Evolutionary conservation across 305 asterid species (phyloP), one percentile per base, ranked within the genome.

Genomic region (Fraxinus platypoda): DNA sequence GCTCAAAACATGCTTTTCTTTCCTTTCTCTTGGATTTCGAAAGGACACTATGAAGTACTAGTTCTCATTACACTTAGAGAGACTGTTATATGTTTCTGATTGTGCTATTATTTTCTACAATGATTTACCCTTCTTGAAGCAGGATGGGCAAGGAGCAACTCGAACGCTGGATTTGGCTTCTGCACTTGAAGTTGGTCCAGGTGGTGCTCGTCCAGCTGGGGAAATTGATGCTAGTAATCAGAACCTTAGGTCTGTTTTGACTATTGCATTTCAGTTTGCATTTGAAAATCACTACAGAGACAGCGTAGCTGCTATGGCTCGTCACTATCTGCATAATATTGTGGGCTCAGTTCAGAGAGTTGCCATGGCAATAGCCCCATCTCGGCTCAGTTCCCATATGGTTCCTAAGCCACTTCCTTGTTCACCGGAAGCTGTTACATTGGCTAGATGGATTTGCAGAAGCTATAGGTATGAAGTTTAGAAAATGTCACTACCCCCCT

Each of bases 281-380:
- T 94, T 93, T 81, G 98, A 93, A 81, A 90, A 85, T 88, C 97
- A 94, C 89, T 90, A 88, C 83, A 91, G 85, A 75, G 99, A 96
- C 64, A 91, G 93, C 34, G 98, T 94, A 11, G 98, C 95, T 84
- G 92, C 90, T 19, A 96, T 96, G 99, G 99, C 99, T 59, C 95
- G 98, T 17, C 99, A 94, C 35, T 96, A 96, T 71, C 90, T 96
- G 3, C 91, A 96, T n/a, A 91, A 94, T 82, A 92, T 96, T 4
- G 97, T 96, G 41, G 90, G 91, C 74, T 96, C 98, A 0, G 99
- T 96, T 62, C 98, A 93, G 80, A 83, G 97, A 80, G 98, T 96
- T n/a, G 97, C 98, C 83, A 91, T 91, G 98, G 99, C 99, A 19
- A 92, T 96, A 43, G 87, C 98, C 30, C 99, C 99, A 0, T 93